A percentile compares a stretch with the other conserved stretches of the same genome.
Conservation (phyloP, 441 rosid genomes). For the Melastoma candidum region DNA sequence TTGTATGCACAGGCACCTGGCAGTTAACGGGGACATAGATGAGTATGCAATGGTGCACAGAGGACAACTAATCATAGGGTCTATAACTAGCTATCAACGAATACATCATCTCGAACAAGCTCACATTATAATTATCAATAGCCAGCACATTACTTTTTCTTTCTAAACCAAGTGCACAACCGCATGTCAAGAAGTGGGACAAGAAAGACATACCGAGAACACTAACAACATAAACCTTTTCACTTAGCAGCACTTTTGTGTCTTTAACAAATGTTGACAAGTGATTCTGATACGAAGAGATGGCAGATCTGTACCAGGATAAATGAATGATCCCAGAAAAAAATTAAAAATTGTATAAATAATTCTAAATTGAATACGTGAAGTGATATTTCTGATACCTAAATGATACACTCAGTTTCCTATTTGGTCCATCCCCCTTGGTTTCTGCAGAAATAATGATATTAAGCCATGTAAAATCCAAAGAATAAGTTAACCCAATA, state of each 20-base stretch:
- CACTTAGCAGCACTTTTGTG: conserved; percentile 50
- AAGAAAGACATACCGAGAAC: conserved; percentile 47
- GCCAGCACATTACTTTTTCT: not conserved
- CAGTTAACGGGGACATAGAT: conserved; percentile 1
- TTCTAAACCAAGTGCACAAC: not conserved
- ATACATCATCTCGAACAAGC: too few species aligned
- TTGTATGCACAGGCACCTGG: conserved; percentile 78
- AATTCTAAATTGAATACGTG: not conserved
- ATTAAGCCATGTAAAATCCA: too few species aligned
- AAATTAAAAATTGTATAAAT: not conserved
- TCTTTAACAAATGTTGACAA: conserved; percentile 56
- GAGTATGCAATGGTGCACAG: not conserved
- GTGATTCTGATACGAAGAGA: conserved; percentile 25
- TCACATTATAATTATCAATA: too few species aligned
- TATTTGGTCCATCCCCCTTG: too few species aligned
- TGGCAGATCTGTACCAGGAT: conserved; percentile 29
- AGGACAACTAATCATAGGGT: not conserved
- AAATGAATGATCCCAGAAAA: not conserved
- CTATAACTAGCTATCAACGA: not conserved
- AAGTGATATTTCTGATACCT: not conserved
- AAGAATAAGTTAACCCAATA: too few species aligned
- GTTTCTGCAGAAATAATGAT: too few species aligned
- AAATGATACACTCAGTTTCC: too few species aligned
- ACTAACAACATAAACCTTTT: conserved; percentile 65
- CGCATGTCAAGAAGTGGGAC: not conserved